A percentile compares a stretch with the other conserved stretches of the same genome.
phyloP scores from a whole-genome alignment of 2,329 filamentous ascomycete genomes.

The Tolypocladium pustulatum region DNA sequence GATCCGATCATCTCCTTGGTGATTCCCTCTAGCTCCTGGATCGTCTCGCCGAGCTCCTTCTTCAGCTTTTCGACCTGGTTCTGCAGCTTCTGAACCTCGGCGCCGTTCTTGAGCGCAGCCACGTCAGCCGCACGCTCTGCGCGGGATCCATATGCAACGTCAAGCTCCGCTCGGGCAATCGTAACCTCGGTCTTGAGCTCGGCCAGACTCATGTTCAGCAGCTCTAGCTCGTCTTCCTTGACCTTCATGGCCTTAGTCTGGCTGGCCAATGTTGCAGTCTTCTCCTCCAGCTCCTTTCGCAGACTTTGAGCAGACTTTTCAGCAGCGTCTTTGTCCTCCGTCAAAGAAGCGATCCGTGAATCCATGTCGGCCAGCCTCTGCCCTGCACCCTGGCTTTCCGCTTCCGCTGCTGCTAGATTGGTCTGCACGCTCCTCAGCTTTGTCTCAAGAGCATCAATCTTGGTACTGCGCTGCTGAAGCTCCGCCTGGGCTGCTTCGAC shows the following conservation, averaged over 20 bases:
- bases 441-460: constrained; percentile 29
- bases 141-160: constrained; percentile 49
- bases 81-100: constrained; percentile 34
- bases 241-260: constrained; percentile 34
- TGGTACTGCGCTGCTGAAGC: constrained; percentile 24
- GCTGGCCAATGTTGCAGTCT: constrained; percentile 7
- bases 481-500: constrained; percentile 13
- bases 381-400: constrained; percentile 25
- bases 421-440: constrained; percentile 4
- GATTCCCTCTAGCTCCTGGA: constrained; percentile 42
- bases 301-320: constrained; percentile 17
- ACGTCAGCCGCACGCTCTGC: constrained; percentile 48
- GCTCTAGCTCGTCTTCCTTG: constrained; percentile 40
- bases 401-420: constrained; percentile 21
- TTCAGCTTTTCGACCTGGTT: constrained; percentile 38
- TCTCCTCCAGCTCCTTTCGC: constrained; percentile 12
- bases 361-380: constrained; percentile 20
- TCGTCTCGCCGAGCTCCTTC: constrained; percentile 37
- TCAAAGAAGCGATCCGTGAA: constrained; percentile 18
- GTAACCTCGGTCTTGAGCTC: constrained; percentile 53
- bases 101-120: constrained; percentile 39
- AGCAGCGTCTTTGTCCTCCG: constrained; percentile 13
- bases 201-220: constrained; percentile 39
- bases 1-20: constrained; percentile 40
- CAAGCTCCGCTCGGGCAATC: constrained; percentile 50